These are phyloP conservation scores for Mycena vulgaris DNA, from an alignment of 768 basidiomycete species.

Conservation along the genomic window DNA sequence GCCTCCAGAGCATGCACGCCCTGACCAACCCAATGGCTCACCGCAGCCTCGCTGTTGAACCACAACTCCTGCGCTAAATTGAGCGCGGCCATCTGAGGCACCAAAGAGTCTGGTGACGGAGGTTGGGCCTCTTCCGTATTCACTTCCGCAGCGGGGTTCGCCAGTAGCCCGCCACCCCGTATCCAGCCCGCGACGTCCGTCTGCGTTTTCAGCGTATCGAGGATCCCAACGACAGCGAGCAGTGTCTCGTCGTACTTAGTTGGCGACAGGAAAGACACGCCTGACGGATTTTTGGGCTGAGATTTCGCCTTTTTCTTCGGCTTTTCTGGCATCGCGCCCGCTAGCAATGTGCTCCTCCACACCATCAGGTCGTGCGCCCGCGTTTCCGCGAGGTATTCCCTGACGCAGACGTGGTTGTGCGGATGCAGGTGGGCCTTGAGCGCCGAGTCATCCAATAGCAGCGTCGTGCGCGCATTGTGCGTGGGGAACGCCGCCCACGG, in stretches of 20 bases:
- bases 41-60: slow-evolving; percentile 30
- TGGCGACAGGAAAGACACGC: slow-evolving; percentile 4
- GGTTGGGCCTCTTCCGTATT: background rate
- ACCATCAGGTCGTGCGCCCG: slow-evolving; percentile 44
- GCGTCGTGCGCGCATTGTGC: slow-evolving; percentile 62
- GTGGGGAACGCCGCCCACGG: slow-evolving; percentile 67
- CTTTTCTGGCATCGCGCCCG: background rate
- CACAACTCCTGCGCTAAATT: slow-evolving; percentile 19
- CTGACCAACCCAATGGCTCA: slow-evolving; percentile 23
- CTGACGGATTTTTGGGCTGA: slow-evolving; percentile 1
- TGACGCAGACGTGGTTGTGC: slow-evolving; percentile 70
- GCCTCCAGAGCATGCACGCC: slow-evolving; percentile 33
- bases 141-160: background rate
- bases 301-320: slow-evolving; percentile 26
- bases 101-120: slow-evolving; percentile 20
- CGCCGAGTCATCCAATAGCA: slow-evolving; percentile 55
- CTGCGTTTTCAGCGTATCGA: slow-evolving; percentile 62
- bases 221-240: slow-evolving; percentile 67
- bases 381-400: slow-evolving; percentile 59
- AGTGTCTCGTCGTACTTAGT: slow-evolving; percentile 57
- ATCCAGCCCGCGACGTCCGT: slow-evolving; percentile 68
- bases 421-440: slow-evolving; percentile 60
- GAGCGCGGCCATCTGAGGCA: slow-evolving; percentile 4
- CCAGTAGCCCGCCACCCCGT: slow-evolving; percentile 56
- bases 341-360: too few species aligned